Percentiles rank a stretch among this genome's conserved stretches.
These are phyloP conservation scores for Citrus inodora DNA, from an alignment of 345 rosid genomes.

Conservation along the genomic window DNA sequence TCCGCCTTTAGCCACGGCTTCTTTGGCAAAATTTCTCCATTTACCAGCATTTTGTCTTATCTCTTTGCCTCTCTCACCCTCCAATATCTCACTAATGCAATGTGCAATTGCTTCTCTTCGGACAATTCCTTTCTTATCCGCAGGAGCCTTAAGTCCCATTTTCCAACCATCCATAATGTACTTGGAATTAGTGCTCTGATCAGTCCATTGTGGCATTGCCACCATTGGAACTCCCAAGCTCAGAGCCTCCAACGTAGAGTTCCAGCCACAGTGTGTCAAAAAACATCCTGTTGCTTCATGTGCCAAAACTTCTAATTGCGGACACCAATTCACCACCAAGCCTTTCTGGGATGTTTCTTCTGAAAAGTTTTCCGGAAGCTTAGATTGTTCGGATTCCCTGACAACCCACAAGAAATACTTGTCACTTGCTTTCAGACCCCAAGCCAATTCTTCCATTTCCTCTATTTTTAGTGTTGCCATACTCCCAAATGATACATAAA, in stretches of 20 bases:
- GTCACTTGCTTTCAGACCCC: conserved; percentile 15
- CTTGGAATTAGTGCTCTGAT: conserved; percentile 45
- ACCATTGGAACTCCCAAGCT: conserved; percentile 44
- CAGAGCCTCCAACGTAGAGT: conserved; percentile 40
- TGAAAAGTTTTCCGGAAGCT: conserved; percentile 23
- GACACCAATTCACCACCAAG: conserved; percentile 35
- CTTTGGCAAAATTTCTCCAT: conserved; percentile 27
- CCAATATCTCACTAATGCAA: conserved; percentile 30
- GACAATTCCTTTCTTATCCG: conserved; percentile 20
- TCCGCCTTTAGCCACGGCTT: conserved; percentile 29
- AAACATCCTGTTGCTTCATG: conserved; percentile 37
- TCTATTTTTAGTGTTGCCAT: conserved; percentile 7
- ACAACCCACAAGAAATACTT: conserved; percentile 34
- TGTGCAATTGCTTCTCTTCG: conserved; percentile 14
- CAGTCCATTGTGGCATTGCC: conserved; percentile 46
- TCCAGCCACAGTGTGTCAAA: conserved; percentile 46
- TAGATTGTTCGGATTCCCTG: conserved; percentile 20
- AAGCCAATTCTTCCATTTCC: conserved; percentile 28
- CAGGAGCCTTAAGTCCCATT: conserved; percentile 23
- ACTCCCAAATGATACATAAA: conserved; percentile 38
- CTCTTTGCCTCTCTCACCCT: conserved; percentile 26
- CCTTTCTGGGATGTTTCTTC: conserved; percentile 14
- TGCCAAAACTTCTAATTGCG: conserved; percentile 29
- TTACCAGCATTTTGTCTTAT: conserved; percentile 17
- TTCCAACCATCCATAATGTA: conserved; percentile 39